Evolutionary conservation across 2,329 filamentous ascomycete genomes (phyloP).

Genomic region (Tricladium varicosporioides): DNA sequence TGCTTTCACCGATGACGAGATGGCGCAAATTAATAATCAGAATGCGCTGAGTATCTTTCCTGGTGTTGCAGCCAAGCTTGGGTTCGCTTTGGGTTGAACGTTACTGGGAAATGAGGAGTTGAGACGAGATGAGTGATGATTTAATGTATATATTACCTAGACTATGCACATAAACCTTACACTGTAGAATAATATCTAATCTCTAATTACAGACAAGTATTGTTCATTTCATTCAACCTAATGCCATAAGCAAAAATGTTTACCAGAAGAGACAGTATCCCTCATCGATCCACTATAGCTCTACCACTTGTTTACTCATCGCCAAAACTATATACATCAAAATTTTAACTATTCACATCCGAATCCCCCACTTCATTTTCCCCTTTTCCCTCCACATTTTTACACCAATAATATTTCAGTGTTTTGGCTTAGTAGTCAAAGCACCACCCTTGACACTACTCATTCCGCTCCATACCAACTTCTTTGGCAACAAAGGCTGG

Average conservation of each 20-base stretch:
- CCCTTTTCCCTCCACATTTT: background rate
- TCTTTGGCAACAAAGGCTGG: slow-evolving; percentile 42
- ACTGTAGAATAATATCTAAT: background rate
- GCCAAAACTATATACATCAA: no score
- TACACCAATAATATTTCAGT: background rate
- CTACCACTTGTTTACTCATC: no score
- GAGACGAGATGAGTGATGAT: background rate
- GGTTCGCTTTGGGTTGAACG: background rate
- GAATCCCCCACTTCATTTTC: background rate
- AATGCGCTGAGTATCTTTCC: slow-evolving; percentile 30
- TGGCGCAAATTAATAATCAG: slow-evolving; percentile 24
- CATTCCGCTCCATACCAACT: slow-evolving; percentile 38
- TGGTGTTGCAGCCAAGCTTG: slow-evolving; percentile 13
- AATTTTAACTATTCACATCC: no score
- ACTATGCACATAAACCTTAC: background rate
- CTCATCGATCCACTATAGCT: no score
- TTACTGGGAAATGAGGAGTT: background rate
- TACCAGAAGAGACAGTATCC: no score
- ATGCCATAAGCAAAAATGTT: no score
- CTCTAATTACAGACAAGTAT: background rate
- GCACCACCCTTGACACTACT: slow-evolving; percentile 27
- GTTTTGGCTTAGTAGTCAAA: slow-evolving; percentile 11
- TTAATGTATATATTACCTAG: background rate
- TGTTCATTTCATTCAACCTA: no score
- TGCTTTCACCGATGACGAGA: slow-evolving; percentile 22